These are phyloP conservation scores for Macrocystidia cucumis DNA, from an alignment of 1,284 basidiomycete species.

Conservation along the genomic window DNA sequence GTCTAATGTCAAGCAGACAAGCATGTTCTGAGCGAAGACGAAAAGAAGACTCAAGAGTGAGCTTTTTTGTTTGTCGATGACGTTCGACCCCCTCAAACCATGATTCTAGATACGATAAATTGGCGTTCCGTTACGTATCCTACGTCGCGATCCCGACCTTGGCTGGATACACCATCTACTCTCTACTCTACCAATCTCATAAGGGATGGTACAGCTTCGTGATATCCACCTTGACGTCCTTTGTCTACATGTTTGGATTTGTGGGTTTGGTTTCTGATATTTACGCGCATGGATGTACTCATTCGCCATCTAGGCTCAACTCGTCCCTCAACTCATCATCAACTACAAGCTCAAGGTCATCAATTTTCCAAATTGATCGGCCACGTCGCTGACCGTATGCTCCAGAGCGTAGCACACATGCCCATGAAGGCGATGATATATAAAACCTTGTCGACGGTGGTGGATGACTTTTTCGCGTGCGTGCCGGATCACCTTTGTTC, in stretches of 20 bases:
- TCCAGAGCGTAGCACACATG: slow-evolving; percentile 84
- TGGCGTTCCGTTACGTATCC: slow-evolving; percentile 89
- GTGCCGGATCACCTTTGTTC: slow-evolving; percentile 15
- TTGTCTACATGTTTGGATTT: slow-evolving; percentile 96
- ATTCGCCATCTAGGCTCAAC: slow-evolving; percentile 56
- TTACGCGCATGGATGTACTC: slow-evolving; percentile 10
- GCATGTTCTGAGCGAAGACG: slow-evolving; percentile 88
- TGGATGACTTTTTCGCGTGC: slow-evolving; percentile 91
- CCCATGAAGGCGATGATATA: slow-evolving; percentile 97
- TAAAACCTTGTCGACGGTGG: slow-evolving; percentile 85
- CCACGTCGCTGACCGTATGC: slow-evolving; percentile 4
- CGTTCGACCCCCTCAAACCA: slow-evolving; percentile 13
- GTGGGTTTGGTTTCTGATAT: slow-evolving; percentile 39
- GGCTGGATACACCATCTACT: slow-evolving; percentile 84
- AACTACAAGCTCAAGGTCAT: slow-evolving; percentile 91
- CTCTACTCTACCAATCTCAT: slow-evolving; percentile 84
- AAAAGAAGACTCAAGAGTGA: slow-evolving; percentile 96
- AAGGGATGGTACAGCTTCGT: slow-evolving; percentile 94
- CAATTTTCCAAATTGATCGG: slow-evolving; percentile 12
- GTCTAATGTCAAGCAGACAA: slow-evolving; percentile 57
- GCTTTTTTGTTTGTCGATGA: slow-evolving; percentile 17
- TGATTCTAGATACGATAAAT: slow-evolving; percentile 61
- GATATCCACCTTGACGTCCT: slow-evolving; percentile 82
- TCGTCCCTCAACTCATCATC: slow-evolving; percentile 89
- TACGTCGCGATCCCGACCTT: slow-evolving; percentile 83